Evolutionary conservation across 1,284 basidiomycete species (phyloP).

Genomic region (Chalciporus sp.): DNA sequence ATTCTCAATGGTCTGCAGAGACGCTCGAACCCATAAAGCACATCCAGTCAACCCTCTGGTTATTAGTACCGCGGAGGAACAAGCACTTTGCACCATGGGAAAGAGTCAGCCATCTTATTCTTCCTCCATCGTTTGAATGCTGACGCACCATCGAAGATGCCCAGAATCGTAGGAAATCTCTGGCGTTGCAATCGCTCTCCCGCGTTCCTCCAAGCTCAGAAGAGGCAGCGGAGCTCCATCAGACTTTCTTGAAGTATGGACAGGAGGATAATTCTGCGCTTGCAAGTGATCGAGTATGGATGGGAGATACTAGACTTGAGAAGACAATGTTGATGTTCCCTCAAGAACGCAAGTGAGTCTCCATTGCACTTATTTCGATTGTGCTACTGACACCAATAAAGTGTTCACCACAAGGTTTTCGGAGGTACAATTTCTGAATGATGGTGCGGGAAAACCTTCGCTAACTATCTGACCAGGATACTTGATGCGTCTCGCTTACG

Average conservation of each 20-base stretch:
- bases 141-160: conserved; percentile 31
- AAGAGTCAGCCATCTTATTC: conserved; percentile 49
- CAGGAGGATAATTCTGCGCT: conserved; percentile 39
- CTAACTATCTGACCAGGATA: conserved; percentile 39
- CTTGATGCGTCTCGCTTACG: conserved; percentile 69
- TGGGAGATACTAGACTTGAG: conserved; percentile 66
- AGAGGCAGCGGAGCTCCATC: conserved; percentile 70
- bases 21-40: conserved; percentile 67
- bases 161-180: conserved; percentile 57
- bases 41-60: conserved; percentile 66
- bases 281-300: conserved; percentile 56
- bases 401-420: conserved; percentile 82
- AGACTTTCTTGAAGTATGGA: conserved; percentile 64
- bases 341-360: conserved; percentile 76
- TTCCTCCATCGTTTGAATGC: neutral
- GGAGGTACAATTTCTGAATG: conserved; percentile 45
- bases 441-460: neutral
- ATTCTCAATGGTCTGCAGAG: conserved; percentile 84
- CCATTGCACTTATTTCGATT: neutral
- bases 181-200: conserved; percentile 59
- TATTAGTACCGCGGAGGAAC: conserved; percentile 64
- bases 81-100: conserved; percentile 63
- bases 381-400: conserved; percentile 25
- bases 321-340: conserved; percentile 84
- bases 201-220: conserved; percentile 71